Percentiles rank a stretch among this genome's conserved stretches.
phyloP scores from a whole-genome alignment of 208 protist species.

The Crithidia sp. region DNA sequence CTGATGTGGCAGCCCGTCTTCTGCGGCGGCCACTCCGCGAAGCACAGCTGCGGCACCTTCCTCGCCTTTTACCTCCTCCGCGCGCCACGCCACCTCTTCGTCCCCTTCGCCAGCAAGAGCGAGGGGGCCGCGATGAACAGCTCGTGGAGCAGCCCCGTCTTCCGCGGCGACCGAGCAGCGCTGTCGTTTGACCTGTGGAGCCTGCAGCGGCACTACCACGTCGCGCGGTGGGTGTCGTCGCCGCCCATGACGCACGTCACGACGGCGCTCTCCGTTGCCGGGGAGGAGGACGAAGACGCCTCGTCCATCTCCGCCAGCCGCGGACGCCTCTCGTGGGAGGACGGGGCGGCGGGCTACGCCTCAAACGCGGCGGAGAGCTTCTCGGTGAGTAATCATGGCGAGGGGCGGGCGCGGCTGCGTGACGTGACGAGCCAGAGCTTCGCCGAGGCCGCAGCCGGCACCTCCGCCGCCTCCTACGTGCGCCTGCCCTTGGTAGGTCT shows the following conservation, averaged over 20 bases:
- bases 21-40: slow-evolving; percentile 74
- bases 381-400: slow-evolving; percentile 31
- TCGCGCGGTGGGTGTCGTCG: slow-evolving; percentile 38
- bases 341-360: slow-evolving; percentile 27
- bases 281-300: slow-evolving; percentile 31
- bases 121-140: slow-evolving; percentile 66
- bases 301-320: slow-evolving; percentile 27
- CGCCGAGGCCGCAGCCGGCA: background rate
- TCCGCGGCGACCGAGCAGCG: slow-evolving; percentile 64
- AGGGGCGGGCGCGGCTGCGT: slow-evolving; percentile 20
- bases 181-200: slow-evolving; percentile 77
- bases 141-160: slow-evolving; percentile 69
- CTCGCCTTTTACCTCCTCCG: slow-evolving; percentile 86
- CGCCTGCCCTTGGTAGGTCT: slow-evolving; percentile 67
- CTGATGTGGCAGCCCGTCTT: slow-evolving; percentile 88
- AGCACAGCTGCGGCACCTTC: slow-evolving; percentile 87
- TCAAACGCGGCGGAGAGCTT: slow-evolving; percentile 29
- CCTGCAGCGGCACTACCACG: slow-evolving; percentile 51
- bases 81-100: slow-evolving; percentile 69
- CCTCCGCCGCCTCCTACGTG: slow-evolving; percentile 22
- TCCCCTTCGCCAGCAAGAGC: slow-evolving; percentile 50
- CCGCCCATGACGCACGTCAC: slow-evolving; percentile 28
- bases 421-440: slow-evolving; percentile 18
- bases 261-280: slow-evolving; percentile 14
- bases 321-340: slow-evolving; percentile 33